Evolutionary conservation across 2,329 filamentous ascomycete genomes (phyloP), one percentile per base, ranked within the genome.

Genomic region (Exutisphaerella laricina): DNA sequence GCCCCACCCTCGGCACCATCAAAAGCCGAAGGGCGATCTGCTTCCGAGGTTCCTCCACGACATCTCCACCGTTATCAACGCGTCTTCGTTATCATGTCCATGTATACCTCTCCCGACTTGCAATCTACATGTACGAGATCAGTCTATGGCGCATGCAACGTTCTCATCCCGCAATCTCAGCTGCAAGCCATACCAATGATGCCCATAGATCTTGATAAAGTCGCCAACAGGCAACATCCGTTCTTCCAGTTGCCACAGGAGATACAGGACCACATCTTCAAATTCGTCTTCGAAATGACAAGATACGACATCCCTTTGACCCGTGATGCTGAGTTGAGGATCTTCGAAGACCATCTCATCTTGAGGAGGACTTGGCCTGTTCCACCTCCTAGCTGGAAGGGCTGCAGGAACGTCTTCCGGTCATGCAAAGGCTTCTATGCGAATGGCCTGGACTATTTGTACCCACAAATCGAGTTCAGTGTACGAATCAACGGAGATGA

Each of bases 351-450:
- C n/a, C 35, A 44, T 13, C 26, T 31, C 2, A 38, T 44, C 20
- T 29, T 44, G n/a, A 23, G 30, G 10, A 26, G 41, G 10, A 26
- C 29, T 16, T 44, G 28, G 13, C 26, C 35, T 3, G 20, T 26
- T 2, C 35, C 41, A 2, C 41, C 41, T n/a, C 41, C 41, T 9
- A 32, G 41, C 21, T 44, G 34, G 35, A 44, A 39, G 39, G 41
- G 41, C 1, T 39, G 34, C 22, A 7, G 35, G 2, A 44, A 34
- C 10, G 26, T 44, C 35, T 38, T 44, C 17, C 13, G 21, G 5
- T 32, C 35, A 21, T 44, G 41, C 29, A 34, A 22, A 12, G 18
- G 16, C 10, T 29, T 44, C 12, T 32, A 39, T 16, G 28, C 22
- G 20, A 36, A 44, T n/a, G 35, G 34, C 12, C 16, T 39, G 21